phyloP scores from a whole-genome alignment of 805 yeast species.

The Teunomyces cretensis region DNA sequence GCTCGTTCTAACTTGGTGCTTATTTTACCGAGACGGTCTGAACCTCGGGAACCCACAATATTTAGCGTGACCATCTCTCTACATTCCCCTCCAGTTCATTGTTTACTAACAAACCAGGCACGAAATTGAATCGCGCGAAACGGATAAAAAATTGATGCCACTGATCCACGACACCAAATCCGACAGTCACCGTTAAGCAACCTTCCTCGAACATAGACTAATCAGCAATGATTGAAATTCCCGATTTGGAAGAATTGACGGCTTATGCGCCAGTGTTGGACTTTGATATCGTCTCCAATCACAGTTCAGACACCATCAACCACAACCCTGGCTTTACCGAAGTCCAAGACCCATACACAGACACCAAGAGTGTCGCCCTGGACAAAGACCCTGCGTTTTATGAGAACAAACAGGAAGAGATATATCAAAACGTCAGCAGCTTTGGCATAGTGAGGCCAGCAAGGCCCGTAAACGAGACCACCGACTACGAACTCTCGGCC shows the following conservation, averaged over 20 bases:
- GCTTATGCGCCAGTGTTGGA: conserved; percentile 10
- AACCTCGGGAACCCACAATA: background rate
- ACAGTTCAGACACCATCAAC: conserved; percentile 6
- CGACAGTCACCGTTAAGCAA: background rate
- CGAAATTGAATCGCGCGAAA: background rate
- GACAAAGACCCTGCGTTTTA: background rate
- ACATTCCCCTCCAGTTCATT: background rate
- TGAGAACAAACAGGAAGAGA: background rate
- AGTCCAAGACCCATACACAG: conserved; percentile 5
- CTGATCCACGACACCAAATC: conserved; percentile 1
- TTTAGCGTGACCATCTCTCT: background rate
- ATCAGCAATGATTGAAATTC: conserved; percentile 42
- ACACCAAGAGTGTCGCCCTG: background rate
- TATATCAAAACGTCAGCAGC: background rate
- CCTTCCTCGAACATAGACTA: background rate
- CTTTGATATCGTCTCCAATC: conserved; percentile 13
- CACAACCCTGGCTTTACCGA: conserved; percentile 5
- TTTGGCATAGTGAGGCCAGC: background rate
- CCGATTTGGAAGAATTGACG: conserved; percentile 36
- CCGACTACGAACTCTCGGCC: background rate
- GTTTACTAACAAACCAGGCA: background rate
- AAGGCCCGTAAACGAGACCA: background rate
- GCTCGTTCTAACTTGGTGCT: too few relatives aligned
- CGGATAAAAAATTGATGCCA: conserved; percentile 2
- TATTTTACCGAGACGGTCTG: too few relatives aligned